Evolutionary conservation across 129 eudicot species (phyloP), one percentile per base, ranked within the genome.

Genomic region (Cynara cardunculus): DNA sequence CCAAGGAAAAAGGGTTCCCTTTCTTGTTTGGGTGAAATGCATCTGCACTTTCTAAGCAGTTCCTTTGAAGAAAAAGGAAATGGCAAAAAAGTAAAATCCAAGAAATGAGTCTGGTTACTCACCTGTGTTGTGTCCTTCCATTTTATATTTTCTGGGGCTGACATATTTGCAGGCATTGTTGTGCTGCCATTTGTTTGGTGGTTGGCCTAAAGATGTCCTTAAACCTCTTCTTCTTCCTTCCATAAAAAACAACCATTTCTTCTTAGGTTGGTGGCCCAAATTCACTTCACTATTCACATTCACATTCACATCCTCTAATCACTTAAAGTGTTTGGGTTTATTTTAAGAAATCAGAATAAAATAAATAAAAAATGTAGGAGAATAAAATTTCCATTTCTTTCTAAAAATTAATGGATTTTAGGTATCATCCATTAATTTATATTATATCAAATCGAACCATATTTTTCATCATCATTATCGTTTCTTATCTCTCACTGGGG

Each of bases 131-230:
- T 83, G 69, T 76, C 85, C 78, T 80, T 66, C 49, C 62, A 79
- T 79, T 49, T 39, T 83, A 61, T 76, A 80, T 32, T 62, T 77
- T 49, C 61, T 39, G 65, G 65, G 24, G 49, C 85, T 75, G 85
- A 76, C 84, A 53, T 83, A 25, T 77, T 76, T 19, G 78, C 66
- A 39, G 72, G 21, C 61, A 73, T 53, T 46, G 49, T 14, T 76
- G 80, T 67, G 69, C 73, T 64, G 82, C 78, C 82, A 74, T 81
- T 75, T 87, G 90, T 87, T 87, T 86, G 90, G 62, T 87, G 74
- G 88, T 87, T 87, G 86, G 79, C 82, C 88, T 78, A 84, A 81
- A 85, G 76, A 74, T 81, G 79, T 83, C 86, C 78, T 64, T 9
- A 53, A 73, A 73, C 71, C 80, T 71, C 46, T 78, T 77, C 78